Conservation (phyloP, 1,284 basidiomycete genomes). For the Sporisorium iseilematis-ciliati region DNA sequence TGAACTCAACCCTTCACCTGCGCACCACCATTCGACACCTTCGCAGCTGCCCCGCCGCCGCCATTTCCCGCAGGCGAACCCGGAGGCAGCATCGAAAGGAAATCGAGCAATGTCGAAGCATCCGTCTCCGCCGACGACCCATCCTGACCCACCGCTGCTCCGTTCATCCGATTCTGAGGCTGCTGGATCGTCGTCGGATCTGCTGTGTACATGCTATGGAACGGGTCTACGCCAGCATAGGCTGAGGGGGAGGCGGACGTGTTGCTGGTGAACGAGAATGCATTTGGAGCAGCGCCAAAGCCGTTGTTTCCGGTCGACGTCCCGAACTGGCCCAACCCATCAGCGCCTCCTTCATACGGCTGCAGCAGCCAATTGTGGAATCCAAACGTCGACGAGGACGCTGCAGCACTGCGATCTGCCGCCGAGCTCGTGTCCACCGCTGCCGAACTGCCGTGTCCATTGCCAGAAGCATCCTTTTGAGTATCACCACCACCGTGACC, state of each 20-base stretch:
- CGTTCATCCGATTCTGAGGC: not conserved
- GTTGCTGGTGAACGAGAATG: constrained; percentile 1
- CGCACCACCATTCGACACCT: not conserved
- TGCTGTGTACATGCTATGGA: constrained; percentile 8
- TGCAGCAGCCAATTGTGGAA: constrained; percentile 52
- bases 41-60: not conserved
- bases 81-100: constrained; percentile 32
- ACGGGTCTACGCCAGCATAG: constrained; percentile 15
- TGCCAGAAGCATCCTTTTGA: not conserved
- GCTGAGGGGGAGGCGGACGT: constrained; percentile 7
- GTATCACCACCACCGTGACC: not conserved
- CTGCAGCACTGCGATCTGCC: constrained; percentile 5
- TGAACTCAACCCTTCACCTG: not conserved
- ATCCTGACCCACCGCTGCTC: not conserved
- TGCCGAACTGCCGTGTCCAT: not conserved
- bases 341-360: constrained; percentile 46
- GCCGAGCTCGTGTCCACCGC: not conserved
- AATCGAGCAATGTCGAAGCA: constrained; percentile 30
- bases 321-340: constrained; percentile 11
- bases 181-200: not conserved
- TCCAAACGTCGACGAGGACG: constrained; percentile 30
- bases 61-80: constrained; percentile 1
- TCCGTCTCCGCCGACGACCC: constrained; percentile 10
- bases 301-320: not conserved
- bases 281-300: not conserved